Evolutionary conservation across 257 asterid genomes (phyloP), one percentile per base, ranked within the genome.

Genomic region (Dorcoceras hygrometricum): DNA sequence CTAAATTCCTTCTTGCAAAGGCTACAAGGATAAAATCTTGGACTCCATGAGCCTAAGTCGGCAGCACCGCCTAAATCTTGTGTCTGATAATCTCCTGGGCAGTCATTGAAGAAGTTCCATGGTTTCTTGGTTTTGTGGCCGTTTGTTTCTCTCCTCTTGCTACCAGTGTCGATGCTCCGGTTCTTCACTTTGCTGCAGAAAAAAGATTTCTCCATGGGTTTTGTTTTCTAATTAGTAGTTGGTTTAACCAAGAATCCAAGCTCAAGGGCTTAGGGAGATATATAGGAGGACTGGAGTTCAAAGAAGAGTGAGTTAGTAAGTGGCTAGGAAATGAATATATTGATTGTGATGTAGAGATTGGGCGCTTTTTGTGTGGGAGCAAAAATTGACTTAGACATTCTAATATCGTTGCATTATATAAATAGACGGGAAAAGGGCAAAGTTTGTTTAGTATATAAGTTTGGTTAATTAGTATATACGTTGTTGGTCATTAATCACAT

Each of bases 1-100:
- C 89, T 87, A 74, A 93, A 93, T 55, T 90, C 95, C 62, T 95
- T 84, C 29, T 84, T 93, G 81, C 99, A 93, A 65, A 90, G 90
- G 73, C 87, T 90, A 73, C 99, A 93, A 0, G 89, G 60, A 68
- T 93, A 93, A 8, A 86, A 76, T 66, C 96, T 83, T 26, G 97
- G 97, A 11, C 97, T 97, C 99, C 99, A 93, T 66, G 89, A 66
- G 64, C 80, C 86, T 20, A 86, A 85, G 31, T 67, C 77, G 46
- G 82, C 87, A 2, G 43, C 1, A 9, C 72, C 4, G 4, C 73
- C 78, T 23, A 81, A 75, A 54, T 84, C 91, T 26, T 72, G 82
- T 25, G 80, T 81, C 14, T 14, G 76, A 57, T 24, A 28, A 11
- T 39, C 50, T 39, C 5, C n/a, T 39, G 12, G 26, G 57, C 8